These are phyloP conservation scores for Fusarium equiseti DNA, from an alignment of 2,329 filamentous ascomycete genomes.

Conservation along the genomic window DNA sequence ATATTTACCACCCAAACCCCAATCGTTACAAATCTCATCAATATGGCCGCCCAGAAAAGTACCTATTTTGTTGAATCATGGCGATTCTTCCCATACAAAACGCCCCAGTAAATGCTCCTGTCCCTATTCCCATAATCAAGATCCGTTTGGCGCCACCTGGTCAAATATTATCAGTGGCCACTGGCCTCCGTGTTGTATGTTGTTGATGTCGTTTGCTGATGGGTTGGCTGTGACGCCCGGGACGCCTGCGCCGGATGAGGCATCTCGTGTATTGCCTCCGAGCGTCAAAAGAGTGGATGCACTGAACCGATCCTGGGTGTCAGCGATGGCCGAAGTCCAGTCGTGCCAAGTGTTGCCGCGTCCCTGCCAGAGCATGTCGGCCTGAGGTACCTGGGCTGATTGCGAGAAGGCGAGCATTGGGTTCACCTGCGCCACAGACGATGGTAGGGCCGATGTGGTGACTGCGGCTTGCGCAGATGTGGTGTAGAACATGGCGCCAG, in stretches of 20 bases:
- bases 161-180: constrained; percentile 53
- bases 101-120: constrained; percentile 36
- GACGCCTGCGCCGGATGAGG: constrained; percentile 27
- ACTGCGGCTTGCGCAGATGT: constrained; percentile 39
- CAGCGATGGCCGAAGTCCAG: constrained; percentile 65
- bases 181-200: constrained; percentile 46
- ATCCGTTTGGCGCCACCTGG: constrained; percentile 42
- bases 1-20: constrained; percentile 13
- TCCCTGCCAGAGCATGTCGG: constrained; percentile 52
- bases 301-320: constrained; percentile 63
- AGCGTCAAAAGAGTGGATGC: constrained; percentile 63
- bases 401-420: constrained; percentile 58
- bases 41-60: not conserved
- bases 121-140: constrained; percentile 32
- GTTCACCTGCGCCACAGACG: constrained; percentile 49
- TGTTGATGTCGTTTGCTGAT: constrained; percentile 46
- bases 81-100: constrained; percentile 26
- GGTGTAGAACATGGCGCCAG: constrained; percentile 50
- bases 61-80: constrained; percentile 1
- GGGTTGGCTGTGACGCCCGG: constrained; percentile 31
- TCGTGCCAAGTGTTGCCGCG: constrained; percentile 64
- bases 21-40: constrained; percentile 35
- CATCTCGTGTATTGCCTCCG: constrained; percentile 50
- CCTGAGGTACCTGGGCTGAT: constrained; percentile 50
- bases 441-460: constrained; percentile 41